A percentile compares a stretch with the other conserved stretches of the same genome.
Conservation (phyloP, 495 filamentous ascomycete species). For the Choiromyces venosus region DNA sequence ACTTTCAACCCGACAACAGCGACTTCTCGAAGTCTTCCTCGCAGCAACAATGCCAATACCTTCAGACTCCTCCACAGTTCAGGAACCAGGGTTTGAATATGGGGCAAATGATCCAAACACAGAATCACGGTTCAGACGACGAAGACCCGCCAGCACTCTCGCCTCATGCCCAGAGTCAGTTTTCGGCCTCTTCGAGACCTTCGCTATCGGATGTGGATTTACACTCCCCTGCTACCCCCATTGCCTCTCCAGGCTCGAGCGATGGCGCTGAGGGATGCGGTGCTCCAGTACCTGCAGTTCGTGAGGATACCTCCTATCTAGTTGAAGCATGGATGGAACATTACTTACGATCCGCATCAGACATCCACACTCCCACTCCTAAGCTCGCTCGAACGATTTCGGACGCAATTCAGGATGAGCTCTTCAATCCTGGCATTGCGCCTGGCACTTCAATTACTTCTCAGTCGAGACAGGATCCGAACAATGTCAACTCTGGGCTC, state of each 20-base stretch:
- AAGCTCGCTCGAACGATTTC: constrained; percentile 83
- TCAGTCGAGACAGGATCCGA: constrained; percentile 41
- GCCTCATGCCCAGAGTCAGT: constrained; percentile 24
- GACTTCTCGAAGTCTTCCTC: neutral
- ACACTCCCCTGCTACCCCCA: constrained; percentile 35
- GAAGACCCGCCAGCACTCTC: constrained; percentile 40
- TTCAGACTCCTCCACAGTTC: constrained; percentile 28
- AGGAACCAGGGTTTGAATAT: constrained; percentile 13
- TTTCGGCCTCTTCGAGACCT: constrained; percentile 34
- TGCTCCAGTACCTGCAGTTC: constrained; percentile 26
- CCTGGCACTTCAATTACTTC: constrained; percentile 46
- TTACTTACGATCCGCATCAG: constrained; percentile 52
- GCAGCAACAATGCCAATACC: constrained; percentile 29
- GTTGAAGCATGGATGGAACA: constrained; percentile 55
- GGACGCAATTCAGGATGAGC: constrained; percentile 76
- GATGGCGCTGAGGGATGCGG: constrained; percentile 26
- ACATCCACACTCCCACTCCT: constrained; percentile 55
- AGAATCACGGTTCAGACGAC: constrained; percentile 26
- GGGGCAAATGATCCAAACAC: constrained; percentile 2
- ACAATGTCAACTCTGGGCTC: constrained; percentile 50
- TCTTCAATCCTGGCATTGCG: constrained; percentile 57
- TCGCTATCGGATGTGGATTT: constrained; percentile 37
- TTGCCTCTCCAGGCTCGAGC: constrained; percentile 29
- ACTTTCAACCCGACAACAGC: neutral
- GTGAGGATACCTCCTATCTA: constrained; percentile 50